Base-by-base conservation (phyloP, 257 asterid genomes). In the Thymus mandschuricus region DNA sequence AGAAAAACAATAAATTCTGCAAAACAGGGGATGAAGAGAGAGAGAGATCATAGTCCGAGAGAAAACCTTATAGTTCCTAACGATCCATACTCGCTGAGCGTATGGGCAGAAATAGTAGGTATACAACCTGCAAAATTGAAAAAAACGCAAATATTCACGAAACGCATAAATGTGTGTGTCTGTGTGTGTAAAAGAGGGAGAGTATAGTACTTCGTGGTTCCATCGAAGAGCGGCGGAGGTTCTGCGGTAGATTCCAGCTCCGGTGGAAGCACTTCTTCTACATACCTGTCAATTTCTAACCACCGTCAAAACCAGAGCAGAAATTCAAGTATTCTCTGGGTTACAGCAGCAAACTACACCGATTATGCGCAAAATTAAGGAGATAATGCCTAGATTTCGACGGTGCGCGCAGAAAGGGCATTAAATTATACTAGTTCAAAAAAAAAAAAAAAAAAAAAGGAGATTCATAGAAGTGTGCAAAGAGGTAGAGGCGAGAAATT, bases 81-180 rank as follows among this genome's bases (percentile, higher is more conserved):
- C 71, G 40, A 89, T 85, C 98, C 98, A 90, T 2, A 70, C 79
- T 34, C 97, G 96, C 80, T 90, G 97, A 65, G 89, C 84, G 82
- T 8, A 86, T 0, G 96, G 98, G 71, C 96, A 92, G 34, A 70
- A 71, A 69, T 81, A 81, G 74, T 68, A 74, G 76, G 77, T 67
- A 60, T 92, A 92, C 86, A 92, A 68, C 89, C 98, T 92, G 75
- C 80, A 72, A 31, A 62, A 69, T 70, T 38, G 41, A 4, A 38
- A 38, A 35, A 38, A 38, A 38, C 27, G 11, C 46, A 56, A 64
- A 50, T 29, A 5, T 35, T 54, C 63, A 44, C 21, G 57, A 30
- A 45, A 62, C 44, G 38, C 30, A 15, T 5, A 50, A 2, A 51
- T 4, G 12, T 27, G 0, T 8, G 60, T 8, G 41, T 58, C 44